Conservation (phyloP, 768 basidiomycete species). For the Trametes punicea region DNA sequence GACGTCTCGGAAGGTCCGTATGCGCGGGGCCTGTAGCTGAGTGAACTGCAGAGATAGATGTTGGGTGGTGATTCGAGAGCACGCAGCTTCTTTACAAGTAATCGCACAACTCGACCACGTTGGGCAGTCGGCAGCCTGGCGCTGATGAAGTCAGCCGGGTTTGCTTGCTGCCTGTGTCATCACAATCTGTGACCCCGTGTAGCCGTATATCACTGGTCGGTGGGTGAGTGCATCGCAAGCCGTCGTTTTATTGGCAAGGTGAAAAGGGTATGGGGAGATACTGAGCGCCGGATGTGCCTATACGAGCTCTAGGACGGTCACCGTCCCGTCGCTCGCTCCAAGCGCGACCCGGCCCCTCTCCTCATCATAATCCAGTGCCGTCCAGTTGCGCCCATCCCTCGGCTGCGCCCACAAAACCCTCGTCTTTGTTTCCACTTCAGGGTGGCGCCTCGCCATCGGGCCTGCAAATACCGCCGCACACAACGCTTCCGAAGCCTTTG, state of each 20-base stretch:
- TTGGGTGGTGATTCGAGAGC: no score
- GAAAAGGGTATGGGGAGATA: no score
- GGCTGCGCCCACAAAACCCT: constrained; percentile 33
- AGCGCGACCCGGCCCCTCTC: constrained; percentile 49
- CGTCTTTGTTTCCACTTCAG: constrained; percentile 15
- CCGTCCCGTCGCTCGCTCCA: constrained; percentile 46
- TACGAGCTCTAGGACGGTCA: constrained; percentile 38
- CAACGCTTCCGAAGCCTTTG: constrained; percentile 36
- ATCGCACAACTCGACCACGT: no score
- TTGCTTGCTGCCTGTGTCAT: no score
- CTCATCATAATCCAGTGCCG: constrained; percentile 62
- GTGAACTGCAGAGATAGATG: no score
- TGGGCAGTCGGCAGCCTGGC: no score
- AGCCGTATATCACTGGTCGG: not conserved
- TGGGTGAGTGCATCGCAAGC: not conserved
- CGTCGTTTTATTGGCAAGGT: no score
- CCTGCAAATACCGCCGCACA: constrained; percentile 52
- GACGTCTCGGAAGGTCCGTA: no score
- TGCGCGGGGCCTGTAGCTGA: no score
- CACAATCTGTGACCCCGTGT: not conserved
- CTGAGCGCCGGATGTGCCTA: not conserved
- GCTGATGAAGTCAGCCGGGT: no score
- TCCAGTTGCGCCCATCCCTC: constrained; percentile 42
- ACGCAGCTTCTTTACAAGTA: no score
- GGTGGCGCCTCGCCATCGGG: constrained; percentile 29